Base-by-base conservation (phyloP, 2,329 filamentous ascomycete species). In the Aspergillus sp. region DNA sequence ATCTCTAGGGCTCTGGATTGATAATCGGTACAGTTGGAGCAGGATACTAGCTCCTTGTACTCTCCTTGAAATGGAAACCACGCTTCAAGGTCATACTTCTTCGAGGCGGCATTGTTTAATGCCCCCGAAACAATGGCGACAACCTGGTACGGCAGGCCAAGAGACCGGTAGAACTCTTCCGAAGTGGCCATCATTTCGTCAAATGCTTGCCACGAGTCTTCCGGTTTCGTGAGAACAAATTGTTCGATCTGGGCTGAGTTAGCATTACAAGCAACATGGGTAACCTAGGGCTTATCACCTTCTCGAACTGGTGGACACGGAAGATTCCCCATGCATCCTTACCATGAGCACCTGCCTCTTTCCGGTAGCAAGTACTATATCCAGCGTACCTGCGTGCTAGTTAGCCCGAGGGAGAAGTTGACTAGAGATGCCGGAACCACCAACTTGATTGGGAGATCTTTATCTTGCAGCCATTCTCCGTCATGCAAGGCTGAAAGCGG, bases 281-380 rank as follows among this genome's bases (percentile, higher is more conserved):
- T 12, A 23, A 12, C 54, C 10, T 55, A 54, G 41, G 15, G 5
- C 6, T 19, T 57, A 70, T 65, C 65, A 87, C 89, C 85, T 96
- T 97, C 78, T 98, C 94, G 72, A 98, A 99, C 77, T 99, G 94
- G 77, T 99, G 95, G 28, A 98, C 93, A 66, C 95, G 89, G 85
- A 97, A 99, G 63, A 98, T 92, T 59, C 95, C 95, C 95, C 95
- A 99, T 1, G 94, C 94, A 76, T 99, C 92, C 74, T 92, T 90
- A 30, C 92, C 90, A 73, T 95, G 94, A 19, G 91, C 89, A 57
- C 95, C 95, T 43, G 95, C 95, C 77, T 99, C 95, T 79, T 96
- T 93, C 69, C 95, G 87, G 83, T 97, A 99, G 78, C 93, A 97
- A 30, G 94, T 97, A 69, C 89, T 93, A 82, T 94, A 97, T 7